phyloP scores from a whole-genome alignment of 2,329 filamentous ascomycete genomes.

The Exophiala dermatitidis region DNA sequence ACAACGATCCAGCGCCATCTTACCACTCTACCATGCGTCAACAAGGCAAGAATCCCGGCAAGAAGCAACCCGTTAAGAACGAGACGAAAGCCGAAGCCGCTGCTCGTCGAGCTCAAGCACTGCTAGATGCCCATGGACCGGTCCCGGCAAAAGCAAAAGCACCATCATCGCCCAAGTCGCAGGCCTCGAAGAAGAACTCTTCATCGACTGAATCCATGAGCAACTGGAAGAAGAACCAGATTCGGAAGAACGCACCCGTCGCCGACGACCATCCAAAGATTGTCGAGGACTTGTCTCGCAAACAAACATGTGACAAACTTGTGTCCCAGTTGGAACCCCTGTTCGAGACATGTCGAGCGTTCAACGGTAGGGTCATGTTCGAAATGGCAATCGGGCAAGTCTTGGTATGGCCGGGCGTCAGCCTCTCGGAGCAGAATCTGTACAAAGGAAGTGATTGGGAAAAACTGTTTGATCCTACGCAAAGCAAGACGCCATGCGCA shows the following conservation, averaged over 20 bases:
- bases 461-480: constrained; percentile 29
- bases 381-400: constrained; percentile 36
- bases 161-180: not conserved
- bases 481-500: constrained; percentile 6
- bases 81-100: constrained; percentile 15
- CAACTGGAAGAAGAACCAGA: constrained; percentile 14
- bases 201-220: constrained; percentile 9
- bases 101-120: constrained; percentile 6
- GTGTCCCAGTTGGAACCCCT: constrained; percentile 29
- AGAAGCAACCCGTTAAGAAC: constrained; percentile 8
- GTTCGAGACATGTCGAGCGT: constrained; percentile 33
- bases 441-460: constrained; percentile 29
- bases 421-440: constrained; percentile 4
- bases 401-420: constrained; percentile 27
- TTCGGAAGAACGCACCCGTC: constrained; percentile 13
- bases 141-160: not conserved
- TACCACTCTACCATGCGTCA: constrained; percentile 22
- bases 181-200: not conserved
- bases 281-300: constrained; percentile 5
- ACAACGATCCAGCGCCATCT: constrained; percentile 2
- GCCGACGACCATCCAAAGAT: constrained; percentile 11
- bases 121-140: constrained; percentile 16
- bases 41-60: constrained; percentile 20
- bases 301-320: constrained; percentile 25
- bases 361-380: constrained; percentile 32